These are phyloP conservation scores for Neurospora sp. DNA, from an alignment of 2,329 filamentous ascomycete genomes.

Conservation along the genomic window DNA sequence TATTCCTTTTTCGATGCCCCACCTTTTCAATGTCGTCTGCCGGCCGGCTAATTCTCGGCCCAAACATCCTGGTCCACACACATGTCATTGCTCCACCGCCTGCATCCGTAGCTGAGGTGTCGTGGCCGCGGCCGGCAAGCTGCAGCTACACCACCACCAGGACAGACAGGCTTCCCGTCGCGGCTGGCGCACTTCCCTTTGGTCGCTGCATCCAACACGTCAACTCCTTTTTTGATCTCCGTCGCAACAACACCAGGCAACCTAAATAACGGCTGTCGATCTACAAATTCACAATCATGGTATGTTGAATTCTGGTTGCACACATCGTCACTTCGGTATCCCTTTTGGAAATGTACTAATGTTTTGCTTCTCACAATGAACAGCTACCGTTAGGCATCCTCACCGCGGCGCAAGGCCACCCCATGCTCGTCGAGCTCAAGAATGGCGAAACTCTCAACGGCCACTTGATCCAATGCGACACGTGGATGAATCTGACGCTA, in stretches of 20 bases:
- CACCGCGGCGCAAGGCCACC: slow-evolving; percentile 92
- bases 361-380: neutral
- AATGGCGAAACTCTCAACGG: slow-evolving; percentile 97
- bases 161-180: neutral
- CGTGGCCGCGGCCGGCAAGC: neutral
- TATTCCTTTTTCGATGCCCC: neutral
- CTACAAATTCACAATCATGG: neutral
- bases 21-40: neutral
- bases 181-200: neutral
- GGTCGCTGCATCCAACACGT: neutral
- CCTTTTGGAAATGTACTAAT: slow-evolving; percentile 14
- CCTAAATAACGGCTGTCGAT: neutral
- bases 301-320: neutral
- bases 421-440: slow-evolving; percentile 96
- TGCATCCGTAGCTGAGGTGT: neutral
- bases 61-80: neutral
- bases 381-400: slow-evolving; percentile 72
- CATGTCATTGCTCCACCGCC: neutral
- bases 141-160: neutral
- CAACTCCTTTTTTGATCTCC: neutral
- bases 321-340: neutral
- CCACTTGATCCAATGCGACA: slow-evolving; percentile 92
- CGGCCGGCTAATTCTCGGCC: neutral
- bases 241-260: neutral
- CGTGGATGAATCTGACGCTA: slow-evolving; percentile 98